Conservation (phyloP, 2,329 filamentous ascomycete species). For the Ophiostoma australiae region DNA sequence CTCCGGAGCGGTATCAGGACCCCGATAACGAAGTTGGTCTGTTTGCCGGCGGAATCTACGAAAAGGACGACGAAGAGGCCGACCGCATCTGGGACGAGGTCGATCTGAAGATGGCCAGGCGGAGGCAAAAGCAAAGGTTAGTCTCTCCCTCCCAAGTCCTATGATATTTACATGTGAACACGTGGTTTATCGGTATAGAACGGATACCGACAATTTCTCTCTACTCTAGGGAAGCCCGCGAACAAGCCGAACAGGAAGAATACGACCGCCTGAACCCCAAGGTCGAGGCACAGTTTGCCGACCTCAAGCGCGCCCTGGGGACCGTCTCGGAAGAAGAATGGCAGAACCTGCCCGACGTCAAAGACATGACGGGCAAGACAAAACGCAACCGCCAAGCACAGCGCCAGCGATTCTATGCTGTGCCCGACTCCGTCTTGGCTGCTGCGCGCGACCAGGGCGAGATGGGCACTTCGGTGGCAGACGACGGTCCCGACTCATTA, state of each 20-base stretch:
- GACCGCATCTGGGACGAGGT: constrained; percentile 94
- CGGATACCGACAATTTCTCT: constrained; percentile 49
- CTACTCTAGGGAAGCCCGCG: constrained; percentile 76
- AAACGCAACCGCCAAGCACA: constrained; percentile 76
- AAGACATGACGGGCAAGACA: constrained; percentile 93
- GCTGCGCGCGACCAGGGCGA: constrained; percentile 76
- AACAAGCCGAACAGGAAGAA: constrained; percentile 84
- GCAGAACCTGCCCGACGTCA: constrained; percentile 91
- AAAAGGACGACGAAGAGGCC: constrained; percentile 95
- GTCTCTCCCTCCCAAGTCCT: constrained; percentile 33
- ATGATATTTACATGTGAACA: constrained; percentile 9
- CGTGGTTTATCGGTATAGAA: constrained; percentile 43
- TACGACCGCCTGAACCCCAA: constrained; percentile 98
- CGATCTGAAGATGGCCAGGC: constrained; percentile 93
- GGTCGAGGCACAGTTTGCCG: constrained; percentile 95
- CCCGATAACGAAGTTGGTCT: constrained; percentile 95
- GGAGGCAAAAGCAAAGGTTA: constrained; percentile 81
- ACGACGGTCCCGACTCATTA: constrained; percentile 58
- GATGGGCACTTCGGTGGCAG: constrained; percentile 80
- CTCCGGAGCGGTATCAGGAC: constrained; percentile 71
- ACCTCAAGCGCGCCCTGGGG: constrained; percentile 83
- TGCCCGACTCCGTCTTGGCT: constrained; percentile 91
- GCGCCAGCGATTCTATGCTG: constrained; percentile 85
- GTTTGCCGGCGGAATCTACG: constrained; percentile 92
- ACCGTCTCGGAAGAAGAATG: constrained; percentile 93